These are phyloP conservation scores for Crucihimalaya himalaica DNA, from an alignment of 345 rosid genomes.

Conservation along the genomic window DNA sequence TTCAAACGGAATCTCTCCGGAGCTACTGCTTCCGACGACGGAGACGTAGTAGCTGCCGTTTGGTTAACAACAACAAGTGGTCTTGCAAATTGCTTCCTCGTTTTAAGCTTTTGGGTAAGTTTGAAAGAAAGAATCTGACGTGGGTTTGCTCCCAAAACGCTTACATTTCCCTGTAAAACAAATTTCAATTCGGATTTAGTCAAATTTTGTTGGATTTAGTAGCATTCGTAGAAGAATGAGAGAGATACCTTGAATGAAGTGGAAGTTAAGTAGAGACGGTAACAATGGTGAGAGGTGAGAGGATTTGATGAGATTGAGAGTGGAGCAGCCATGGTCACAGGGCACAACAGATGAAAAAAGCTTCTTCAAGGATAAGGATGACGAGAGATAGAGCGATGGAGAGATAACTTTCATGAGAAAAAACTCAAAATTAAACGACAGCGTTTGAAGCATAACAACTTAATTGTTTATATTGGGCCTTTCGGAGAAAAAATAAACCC, in stretches of 20 bases:
- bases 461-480: conserved; percentile 11
- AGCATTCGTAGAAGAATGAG: background rate
- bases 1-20: conserved; percentile 65
- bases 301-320: conserved; percentile 42
- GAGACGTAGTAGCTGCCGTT: conserved; percentile 27
- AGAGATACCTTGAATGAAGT: conserved; percentile 40
- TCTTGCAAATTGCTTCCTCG: conserved; percentile 10
- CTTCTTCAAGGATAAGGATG: conserved; percentile 33
- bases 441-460: background rate
- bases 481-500: background rate
- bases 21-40: conserved; percentile 22
- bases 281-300: conserved; percentile 24
- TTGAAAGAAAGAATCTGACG: conserved; percentile 36
- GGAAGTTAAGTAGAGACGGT: conserved; percentile 23
- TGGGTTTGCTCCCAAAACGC: conserved; percentile 34
- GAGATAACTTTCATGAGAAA: background rate
- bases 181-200: background rate
- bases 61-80: conserved; percentile 43
- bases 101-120: conserved; percentile 26
- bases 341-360: conserved; percentile 8
- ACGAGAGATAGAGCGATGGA: background rate
- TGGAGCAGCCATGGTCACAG: conserved; percentile 45
- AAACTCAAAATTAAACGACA: background rate
- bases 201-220: background rate
- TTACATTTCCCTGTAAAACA: conserved; percentile 48